A percentile compares a stretch with the other conserved stretches of the same genome.
These are phyloP conservation scores for Polytrichum commune DNA, from an alignment of 225 moss, liverwort and hornwort genomes.

Conservation along the genomic window DNA sequence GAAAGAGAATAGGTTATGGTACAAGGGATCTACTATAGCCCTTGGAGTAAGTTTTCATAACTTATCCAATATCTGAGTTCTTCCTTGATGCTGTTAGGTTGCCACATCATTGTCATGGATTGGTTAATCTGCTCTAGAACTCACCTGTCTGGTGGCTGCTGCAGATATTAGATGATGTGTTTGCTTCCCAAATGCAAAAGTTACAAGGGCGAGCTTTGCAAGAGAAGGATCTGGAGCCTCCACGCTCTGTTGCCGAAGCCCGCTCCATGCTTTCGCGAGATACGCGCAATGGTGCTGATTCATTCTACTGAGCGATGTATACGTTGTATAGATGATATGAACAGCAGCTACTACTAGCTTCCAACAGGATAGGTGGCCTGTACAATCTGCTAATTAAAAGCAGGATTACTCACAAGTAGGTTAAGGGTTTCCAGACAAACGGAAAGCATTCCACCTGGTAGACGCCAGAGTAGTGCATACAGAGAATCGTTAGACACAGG, in stretches of 20 bases:
- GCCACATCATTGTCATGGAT: no score
- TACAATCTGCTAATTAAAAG: constrained; percentile 18
- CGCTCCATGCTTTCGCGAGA: constrained; percentile 96
- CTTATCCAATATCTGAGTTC: not conserved
- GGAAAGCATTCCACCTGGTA: constrained; percentile 17
- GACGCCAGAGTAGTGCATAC: constrained; percentile 2
- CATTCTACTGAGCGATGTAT: constrained; percentile 72
- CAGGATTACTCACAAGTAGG: constrained; percentile 15
- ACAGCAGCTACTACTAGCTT: constrained; percentile 11
- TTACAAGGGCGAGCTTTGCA: constrained; percentile 91
- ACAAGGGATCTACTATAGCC: constrained; percentile 91
- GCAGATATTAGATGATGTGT: constrained; percentile 99
- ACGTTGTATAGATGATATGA: constrained; percentile 35
- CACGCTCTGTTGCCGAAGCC: constrained; percentile 93
- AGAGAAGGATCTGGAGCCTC: constrained; percentile 98
- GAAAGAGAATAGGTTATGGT: constrained; percentile 93
- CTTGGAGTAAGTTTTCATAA: constrained; percentile 62
- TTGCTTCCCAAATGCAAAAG: constrained; percentile 97
- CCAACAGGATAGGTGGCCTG: constrained; percentile 5
- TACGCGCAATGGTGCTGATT: constrained; percentile 76
- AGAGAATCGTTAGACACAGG: not conserved
- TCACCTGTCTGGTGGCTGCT: not conserved
- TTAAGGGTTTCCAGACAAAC: constrained; percentile 17
- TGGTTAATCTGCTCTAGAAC: not conserved
- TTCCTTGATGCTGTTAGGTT: no score